A percentile compares a stretch with the other conserved stretches of the same genome.
Conservation (phyloP, 345 rosid species). For the Excoecaria cochinchinensis region DNA sequence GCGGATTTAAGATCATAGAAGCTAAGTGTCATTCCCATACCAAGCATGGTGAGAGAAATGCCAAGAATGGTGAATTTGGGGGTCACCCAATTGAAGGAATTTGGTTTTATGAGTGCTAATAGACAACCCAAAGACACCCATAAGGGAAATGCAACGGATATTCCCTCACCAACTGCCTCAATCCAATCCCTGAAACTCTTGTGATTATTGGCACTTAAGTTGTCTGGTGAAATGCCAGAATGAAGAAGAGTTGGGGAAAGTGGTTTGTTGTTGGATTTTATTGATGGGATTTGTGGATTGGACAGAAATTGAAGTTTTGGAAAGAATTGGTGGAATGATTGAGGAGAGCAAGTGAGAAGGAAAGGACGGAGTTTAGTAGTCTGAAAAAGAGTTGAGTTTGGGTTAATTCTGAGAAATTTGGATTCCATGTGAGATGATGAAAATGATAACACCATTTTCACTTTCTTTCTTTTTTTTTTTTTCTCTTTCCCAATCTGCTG, state of each 20-base stretch:
- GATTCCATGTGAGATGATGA: not conserved
- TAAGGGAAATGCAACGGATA: conserved; percentile 78
- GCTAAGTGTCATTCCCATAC: conserved; percentile 95
- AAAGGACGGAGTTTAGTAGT: not conserved
- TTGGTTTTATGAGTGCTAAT: conserved; percentile 64
- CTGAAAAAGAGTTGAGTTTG: conserved; percentile 4
- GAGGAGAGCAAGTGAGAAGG: not conserved
- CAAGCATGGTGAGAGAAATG: conserved; percentile 82
- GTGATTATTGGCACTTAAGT: conserved; percentile 22
- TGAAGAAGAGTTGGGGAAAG: conserved; percentile 18
- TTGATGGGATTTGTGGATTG: not conserved
- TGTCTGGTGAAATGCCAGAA: conserved; percentile 60
- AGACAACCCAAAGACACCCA: conserved; percentile 87
- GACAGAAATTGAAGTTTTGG: conserved; percentile 8
- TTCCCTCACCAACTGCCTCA: conserved; percentile 56
- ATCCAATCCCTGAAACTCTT: conserved; percentile 59
- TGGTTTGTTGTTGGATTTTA: not conserved
- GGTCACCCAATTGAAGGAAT: conserved; percentile 67
- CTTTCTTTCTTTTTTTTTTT: not conserved
- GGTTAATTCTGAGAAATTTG: not conserved
- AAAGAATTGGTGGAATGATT: conserved; percentile 1
- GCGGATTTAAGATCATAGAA: conserved; percentile 81
- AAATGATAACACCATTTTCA: conserved; percentile 15
- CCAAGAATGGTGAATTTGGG: conserved; percentile 65
- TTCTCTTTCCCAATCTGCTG: too few species aligned